Base-by-base conservation (phyloP, 2,329 filamentous ascomycete species). In the Hymenoscyphus fructigenus region DNA sequence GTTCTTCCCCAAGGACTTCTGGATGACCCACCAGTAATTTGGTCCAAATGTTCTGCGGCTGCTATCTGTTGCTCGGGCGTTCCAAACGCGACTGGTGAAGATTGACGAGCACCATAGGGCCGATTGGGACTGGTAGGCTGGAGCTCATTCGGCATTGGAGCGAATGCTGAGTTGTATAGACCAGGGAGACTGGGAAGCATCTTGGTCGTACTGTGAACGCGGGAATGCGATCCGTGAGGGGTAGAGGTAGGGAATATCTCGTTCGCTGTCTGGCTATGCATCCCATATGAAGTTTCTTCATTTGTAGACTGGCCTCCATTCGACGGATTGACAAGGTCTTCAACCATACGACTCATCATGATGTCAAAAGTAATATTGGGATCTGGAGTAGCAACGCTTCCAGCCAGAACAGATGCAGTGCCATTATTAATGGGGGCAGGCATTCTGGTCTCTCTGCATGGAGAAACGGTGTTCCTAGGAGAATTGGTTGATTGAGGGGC, bases 291-390 rank as follows among this genome's bases (percentile, higher is more conserved):
- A 2, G 82, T 77, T 47, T 84, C 81, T 38, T 72, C 59, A 61
- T 61, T 66, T 68, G 68, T 53, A 78, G 75, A 29, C 79, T 78
- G 59, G 80, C 77, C 23, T 73, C 73, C 55, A 77, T 77, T 60
- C n/a, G 69, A 66, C 28, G 72, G 68, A 28, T 72, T 72, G 38
- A 87, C 78, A 32, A 88, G 76, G 65, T 83, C 79, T 68, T 87
- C 83, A 15, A 88, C 85, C 85, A 87, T 87, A 10, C 79, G 80
- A 66, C 80, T 80, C 77, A 86, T 82, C 28, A 81, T 80, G n/a
- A 77, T 78, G 64, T 84, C 82, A 58, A 79, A 71, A 55, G 66
- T 72, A 6, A 69, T 66, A 15, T 70, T 66, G 9, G 69, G 68
- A 38, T 75, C 74, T 12, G 67, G 65, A 14, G 47, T 57, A 47